Conservation (phyloP, 345 rosid species). For the Sonneratia caseolaris region DNA sequence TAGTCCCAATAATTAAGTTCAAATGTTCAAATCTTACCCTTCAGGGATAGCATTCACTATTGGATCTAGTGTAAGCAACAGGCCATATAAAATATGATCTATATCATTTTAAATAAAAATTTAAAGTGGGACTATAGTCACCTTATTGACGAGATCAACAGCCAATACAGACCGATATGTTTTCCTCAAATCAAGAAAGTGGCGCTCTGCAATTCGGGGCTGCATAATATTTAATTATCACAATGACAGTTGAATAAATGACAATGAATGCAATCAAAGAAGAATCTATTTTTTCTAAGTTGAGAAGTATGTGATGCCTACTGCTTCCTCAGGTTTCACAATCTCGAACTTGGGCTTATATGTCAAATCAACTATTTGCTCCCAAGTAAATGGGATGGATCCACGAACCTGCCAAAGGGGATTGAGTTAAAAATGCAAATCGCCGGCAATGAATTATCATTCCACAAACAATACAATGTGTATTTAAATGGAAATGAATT, state of each 20-base stretch:
- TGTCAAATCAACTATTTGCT: conserved; percentile 87
- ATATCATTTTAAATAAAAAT: not conserved
- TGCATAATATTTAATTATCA: conserved; percentile 24
- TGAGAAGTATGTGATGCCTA: conserved; percentile 29
- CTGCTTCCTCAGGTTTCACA: conserved; percentile 82
- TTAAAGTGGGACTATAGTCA: conserved; percentile 14
- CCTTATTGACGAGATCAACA: conserved; percentile 89
- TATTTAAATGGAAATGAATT: not conserved
- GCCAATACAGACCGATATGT: conserved; percentile 76
- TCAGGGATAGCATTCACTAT: not conserved
- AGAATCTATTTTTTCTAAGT: not conserved
- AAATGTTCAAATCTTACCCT: not conserved
- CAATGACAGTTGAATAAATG: conserved; percentile 6
- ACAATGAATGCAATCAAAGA: not conserved
- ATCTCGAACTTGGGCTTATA: conserved; percentile 98
- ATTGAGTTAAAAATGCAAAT: not conserved
- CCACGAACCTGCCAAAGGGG: conserved; percentile 59
- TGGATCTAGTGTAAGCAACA: not conserved
- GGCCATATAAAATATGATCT: not conserved
- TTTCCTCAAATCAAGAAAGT: conserved; percentile 88
- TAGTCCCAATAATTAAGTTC: too few species aligned
- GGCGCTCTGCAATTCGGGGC: conserved; percentile 74
- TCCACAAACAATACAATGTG: not conserved
- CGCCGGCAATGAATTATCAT: not conserved
- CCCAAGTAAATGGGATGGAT: conserved; percentile 91